Conservation (phyloP, 306 rosid species). For the Vigna hirtella region DNA sequence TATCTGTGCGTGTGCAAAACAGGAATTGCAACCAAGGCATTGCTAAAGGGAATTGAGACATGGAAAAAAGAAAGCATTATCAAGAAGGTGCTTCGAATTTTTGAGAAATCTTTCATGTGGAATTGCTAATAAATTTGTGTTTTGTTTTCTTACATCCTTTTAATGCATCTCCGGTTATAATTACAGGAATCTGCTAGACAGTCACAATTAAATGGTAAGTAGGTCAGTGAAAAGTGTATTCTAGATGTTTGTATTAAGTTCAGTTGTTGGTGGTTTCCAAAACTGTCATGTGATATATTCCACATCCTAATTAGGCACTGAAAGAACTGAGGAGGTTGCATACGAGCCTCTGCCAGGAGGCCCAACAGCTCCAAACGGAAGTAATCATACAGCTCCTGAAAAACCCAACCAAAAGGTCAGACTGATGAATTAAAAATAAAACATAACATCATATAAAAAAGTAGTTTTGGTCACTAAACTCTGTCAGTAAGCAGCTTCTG, state of each 20-base stretch:
- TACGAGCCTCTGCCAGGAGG: conserved; percentile 49
- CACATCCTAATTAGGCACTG: conserved; percentile 4
- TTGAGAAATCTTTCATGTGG: not conserved
- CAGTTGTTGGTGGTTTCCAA: not conserved
- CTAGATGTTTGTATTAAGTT: not conserved
- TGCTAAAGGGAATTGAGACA: conserved; percentile 60
- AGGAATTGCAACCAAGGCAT: conserved; percentile 60
- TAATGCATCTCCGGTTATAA: conserved; percentile 17
- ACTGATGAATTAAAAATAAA: not conserved
- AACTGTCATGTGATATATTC: not conserved
- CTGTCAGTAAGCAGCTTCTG: not conserved
- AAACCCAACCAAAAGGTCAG: not conserved
- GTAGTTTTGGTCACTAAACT: not conserved
- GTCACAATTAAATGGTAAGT: conserved; percentile 36
- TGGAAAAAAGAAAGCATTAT: conserved; percentile 74
- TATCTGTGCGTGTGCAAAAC: not conserved
- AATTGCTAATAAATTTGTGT: not conserved
- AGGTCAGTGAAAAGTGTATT: not conserved
- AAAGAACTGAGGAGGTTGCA: conserved; percentile 22
- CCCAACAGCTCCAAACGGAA: conserved; percentile 40
- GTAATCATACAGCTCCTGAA: not conserved
- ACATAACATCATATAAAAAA: not conserved
- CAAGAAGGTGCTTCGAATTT: conserved; percentile 49
- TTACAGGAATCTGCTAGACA: conserved; percentile 63
- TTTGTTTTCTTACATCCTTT: not conserved